Conservation (phyloP, 495 filamentous ascomycete genomes). For the Parathielavia hyrcaniae region DNA sequence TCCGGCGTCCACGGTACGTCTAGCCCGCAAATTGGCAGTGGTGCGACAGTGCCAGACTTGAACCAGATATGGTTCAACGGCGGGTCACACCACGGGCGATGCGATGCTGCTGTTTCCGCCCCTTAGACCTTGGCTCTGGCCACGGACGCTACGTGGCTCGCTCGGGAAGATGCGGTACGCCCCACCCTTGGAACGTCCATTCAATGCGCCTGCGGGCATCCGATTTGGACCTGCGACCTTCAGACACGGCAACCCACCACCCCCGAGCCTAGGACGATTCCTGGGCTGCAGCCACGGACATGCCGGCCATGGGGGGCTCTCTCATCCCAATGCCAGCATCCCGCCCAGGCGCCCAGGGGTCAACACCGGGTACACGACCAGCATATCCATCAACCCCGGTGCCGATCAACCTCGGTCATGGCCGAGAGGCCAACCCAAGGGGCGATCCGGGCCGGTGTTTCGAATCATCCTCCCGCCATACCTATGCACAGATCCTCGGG, state of each 20-base stretch:
- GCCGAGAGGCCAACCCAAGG: slow-evolving; percentile 15
- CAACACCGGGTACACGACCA: background rate
- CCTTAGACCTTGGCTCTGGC: slow-evolving; percentile 16
- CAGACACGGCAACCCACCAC: background rate
- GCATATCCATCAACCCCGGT: background rate
- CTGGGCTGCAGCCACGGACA: background rate
- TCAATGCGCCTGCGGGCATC: slow-evolving; percentile 17
- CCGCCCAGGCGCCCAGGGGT: background rate
- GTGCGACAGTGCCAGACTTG: slow-evolving; percentile 19
- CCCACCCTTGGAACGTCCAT: slow-evolving; percentile 2
- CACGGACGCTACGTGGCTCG: slow-evolving; percentile 9
- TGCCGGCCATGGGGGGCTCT: background rate
- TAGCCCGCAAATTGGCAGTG: slow-evolving; percentile 4
- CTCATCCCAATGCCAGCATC: background rate
- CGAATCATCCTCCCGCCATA: slow-evolving; percentile 9
- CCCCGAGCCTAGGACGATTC: background rate
- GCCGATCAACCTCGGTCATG: slow-evolving; percentile 17
- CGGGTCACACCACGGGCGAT: slow-evolving; percentile 23
- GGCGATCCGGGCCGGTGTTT: slow-evolving; percentile 17
- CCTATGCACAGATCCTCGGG: background rate
- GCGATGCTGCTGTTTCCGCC: slow-evolving; percentile 13
- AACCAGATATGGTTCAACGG: slow-evolving; percentile 20
- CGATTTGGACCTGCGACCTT: slow-evolving; percentile 8
- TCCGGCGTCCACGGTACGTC: slow-evolving; percentile 18
- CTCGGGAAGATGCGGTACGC: slow-evolving; percentile 19